Base-by-base conservation (phyloP, 192 early-diverging fungal species). In the Coemansia sp. region DNA sequence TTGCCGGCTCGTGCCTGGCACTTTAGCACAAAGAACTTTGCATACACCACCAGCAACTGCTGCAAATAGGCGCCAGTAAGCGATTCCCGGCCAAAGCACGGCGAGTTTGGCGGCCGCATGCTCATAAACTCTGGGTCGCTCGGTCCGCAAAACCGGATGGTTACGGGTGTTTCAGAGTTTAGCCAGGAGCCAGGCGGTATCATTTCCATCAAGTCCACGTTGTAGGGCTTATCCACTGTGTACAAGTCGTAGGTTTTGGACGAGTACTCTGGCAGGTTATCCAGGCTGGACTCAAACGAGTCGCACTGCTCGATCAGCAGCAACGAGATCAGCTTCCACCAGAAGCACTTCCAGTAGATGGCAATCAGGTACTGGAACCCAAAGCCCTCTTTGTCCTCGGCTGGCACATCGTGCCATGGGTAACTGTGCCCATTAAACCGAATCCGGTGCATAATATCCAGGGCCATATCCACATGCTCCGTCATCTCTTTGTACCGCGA, bases 231-330 rank as follows among this genome's bases (percentile, higher is more conserved):
- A 15, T 51, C 38, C 6, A 42, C 30, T 10, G 66, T 69, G 56
- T 69, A 69, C 53, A 69, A 46, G 26, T 76, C 72, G 34, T 60
- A 76, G n/a, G 72, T 62, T 55, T 65, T 61, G 14, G 72, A 76
- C 15, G 72, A 69, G 58, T 76, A 76, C n/a, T 20, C 62, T 0
- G 72, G 72, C 45, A 76, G 28, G 1, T 11, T 40, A 4, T 65
- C 66, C 42, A 76, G 51, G 16, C 32, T 53, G 6, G 15, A 1
- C 5, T 39, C 41, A 11, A 76, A 47, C 12, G 40, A 26, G 20
- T 21, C 31, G 30, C 17, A 9, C 39, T 60, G 39, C 11, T 69
- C 62, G 23, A 64, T 69, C 11, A 76, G 66, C 62, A 65, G 60
- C 2, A 61, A 40, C 11, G 72, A 56, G 16, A 69, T 44, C 38